Evolutionary conservation across 2,329 filamentous ascomycete genomes (phyloP).

Genomic region (Lomentospora prolificans): DNA sequence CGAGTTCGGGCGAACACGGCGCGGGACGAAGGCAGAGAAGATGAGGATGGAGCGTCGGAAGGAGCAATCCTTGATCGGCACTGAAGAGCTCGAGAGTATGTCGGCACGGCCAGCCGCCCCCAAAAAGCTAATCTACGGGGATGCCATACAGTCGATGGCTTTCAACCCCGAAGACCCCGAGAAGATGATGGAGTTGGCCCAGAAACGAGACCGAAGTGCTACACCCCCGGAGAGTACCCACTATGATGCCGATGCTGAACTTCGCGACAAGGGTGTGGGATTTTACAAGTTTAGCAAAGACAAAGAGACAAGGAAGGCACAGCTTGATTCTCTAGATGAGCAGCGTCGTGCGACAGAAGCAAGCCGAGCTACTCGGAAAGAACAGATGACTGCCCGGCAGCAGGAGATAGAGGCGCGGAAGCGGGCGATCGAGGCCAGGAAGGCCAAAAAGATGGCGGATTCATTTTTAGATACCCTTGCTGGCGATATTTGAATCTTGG

Average conservation of each 20-base stretch:
- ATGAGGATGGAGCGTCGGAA: constrained; percentile 50
- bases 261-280: constrained; percentile 77
- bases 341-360: constrained; percentile 61
- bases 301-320: constrained; percentile 49
- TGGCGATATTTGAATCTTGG: not conserved
- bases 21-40: constrained; percentile 60
- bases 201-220: constrained; percentile 65
- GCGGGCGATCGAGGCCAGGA: constrained; percentile 48
- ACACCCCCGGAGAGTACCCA: constrained; percentile 75
- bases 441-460: constrained; percentile 60
- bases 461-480: constrained; percentile 55
- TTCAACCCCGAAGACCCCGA: constrained; percentile 66
- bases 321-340: constrained; percentile 66
- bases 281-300: constrained; percentile 86
- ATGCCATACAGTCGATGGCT: constrained; percentile 72
- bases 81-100: constrained; percentile 57
- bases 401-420: constrained; percentile 55
- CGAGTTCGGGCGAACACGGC: constrained; percentile 79
- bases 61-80: constrained; percentile 40
- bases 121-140: constrained; percentile 67
- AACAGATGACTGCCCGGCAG: constrained; percentile 48
- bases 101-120: constrained; percentile 59
- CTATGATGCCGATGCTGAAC: constrained; percentile 77
- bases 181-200: constrained; percentile 69
- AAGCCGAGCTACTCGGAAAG: constrained; percentile 39